These are phyloP conservation scores for Aureobasidium musti DNA, from an alignment of 2,329 filamentous ascomycete genomes.

Conservation along the genomic window DNA sequence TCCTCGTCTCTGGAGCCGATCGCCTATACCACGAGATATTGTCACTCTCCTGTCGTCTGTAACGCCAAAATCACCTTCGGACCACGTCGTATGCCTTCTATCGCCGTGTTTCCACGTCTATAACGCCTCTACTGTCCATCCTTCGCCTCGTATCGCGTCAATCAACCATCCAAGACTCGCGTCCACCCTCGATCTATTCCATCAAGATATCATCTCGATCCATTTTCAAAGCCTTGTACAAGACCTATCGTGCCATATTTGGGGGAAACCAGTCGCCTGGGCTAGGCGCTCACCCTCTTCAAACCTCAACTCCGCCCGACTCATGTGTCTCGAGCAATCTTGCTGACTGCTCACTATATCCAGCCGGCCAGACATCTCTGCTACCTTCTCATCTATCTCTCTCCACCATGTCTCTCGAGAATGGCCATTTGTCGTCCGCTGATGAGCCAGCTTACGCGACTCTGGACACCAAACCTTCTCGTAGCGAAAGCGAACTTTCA, in stretches of 20 bases:
- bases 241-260: conserved; percentile 38
- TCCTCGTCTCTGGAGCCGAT: neutral
- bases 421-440: conserved; percentile 64
- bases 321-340: conserved; percentile 36
- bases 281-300: conserved; percentile 33
- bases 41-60: neutral
- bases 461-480: conserved; percentile 52
- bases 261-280: conserved; percentile 49
- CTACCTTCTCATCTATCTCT: conserved; percentile 58
- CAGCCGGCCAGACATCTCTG: conserved; percentile 65
- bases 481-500: conserved; percentile 75
- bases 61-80: conserved; percentile 6
- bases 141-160: conserved; percentile 15
- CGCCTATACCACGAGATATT: conserved; percentile 18
- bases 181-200: conserved; percentile 28
- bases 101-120: neutral
- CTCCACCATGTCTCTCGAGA: conserved; percentile 59
- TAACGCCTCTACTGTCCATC: neutral
- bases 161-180: conserved; percentile 14
- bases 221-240: conserved; percentile 39
- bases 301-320: conserved; percentile 41
- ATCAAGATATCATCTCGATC: conserved; percentile 45
- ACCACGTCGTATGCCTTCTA: neutral
- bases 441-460: conserved; percentile 49
- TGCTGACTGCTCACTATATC: conserved; percentile 47